Base-by-base conservation (phyloP, 1,284 basidiomycete species). In the Acaromyces ingoldii region DNA sequence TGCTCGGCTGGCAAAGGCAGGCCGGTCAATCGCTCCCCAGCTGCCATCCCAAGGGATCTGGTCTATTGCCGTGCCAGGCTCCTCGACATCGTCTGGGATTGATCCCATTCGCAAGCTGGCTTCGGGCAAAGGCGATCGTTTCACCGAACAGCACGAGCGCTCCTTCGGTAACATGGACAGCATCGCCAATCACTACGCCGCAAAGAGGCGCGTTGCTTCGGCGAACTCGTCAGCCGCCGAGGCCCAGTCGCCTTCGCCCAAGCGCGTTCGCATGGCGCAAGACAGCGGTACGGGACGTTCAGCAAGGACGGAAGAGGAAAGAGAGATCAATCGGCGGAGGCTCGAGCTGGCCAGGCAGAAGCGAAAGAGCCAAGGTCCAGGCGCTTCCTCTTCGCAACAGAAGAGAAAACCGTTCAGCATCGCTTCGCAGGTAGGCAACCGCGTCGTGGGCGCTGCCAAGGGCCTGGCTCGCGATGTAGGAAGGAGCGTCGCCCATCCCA, bases 121-220 rank as follows among this genome's bases (percentile, higher is more conserved):
- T n/a, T 29, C 19, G 42, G 13, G 34, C 42, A 33, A 45, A 36
- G 31, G 43, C n/a, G n/a, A 37, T 5, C 56, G 60, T 15, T 67
- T 66, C 36, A 58, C 63, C 44, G 55, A 53, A 26, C 51, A 56
- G 10, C 65, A 67, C 36, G 60, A 65, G 28, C 52, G 51, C 9
- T 56, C 60, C 13, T 67, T 67, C 45, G 49, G 55, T 13, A 57
- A 58, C 51, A 65, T 67, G 65, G 63, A 65, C 28, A 63, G 62
- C 11, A 67, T 67, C 26, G 60, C 59, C 19, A 60, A 60, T 9
- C 65, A 67, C 22, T 67, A 67, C 15, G 62, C 65, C 39, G 65
- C 63, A 17, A 43, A 49, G n/a, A 41, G 33, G 34, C 47, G 38
- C n/a, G 24, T 25, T 0, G 24, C 44, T 21, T 40, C 53, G 10